Evolutionary conservation across 2,329 filamentous ascomycete species (phyloP), one percentile per base, ranked within the genome.

Genomic region (Exophiala oligosperma): DNA sequence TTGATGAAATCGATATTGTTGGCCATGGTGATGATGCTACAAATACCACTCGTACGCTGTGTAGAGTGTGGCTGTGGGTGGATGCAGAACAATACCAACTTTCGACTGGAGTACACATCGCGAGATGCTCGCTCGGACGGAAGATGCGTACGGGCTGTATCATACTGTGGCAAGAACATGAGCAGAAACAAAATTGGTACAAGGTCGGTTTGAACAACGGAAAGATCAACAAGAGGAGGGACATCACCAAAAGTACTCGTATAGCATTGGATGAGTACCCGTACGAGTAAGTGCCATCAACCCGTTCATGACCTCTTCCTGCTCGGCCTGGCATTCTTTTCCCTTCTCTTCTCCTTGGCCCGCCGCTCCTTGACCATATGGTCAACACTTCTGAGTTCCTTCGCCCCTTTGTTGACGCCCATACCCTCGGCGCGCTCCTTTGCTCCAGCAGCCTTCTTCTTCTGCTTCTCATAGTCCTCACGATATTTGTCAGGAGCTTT

Each of bases 401-500:
- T 57, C 4, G 28, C 32, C 2, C 52, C 50, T 43, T 48, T 53
- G 4, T 28, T 32, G 37, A 56, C 57, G 21, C 64, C 59, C 63
- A 69, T 69, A 2, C 64, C 66, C 28, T 69, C 56, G 54, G 70
- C 66, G 21, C 72, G 92, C 79, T 97, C 90, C 76, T 89, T 89
- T 47, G 93, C 92, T 71, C 92, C 92, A 14, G 86, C 85, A 17
- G 94, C 88, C 70, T 91, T 87, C 86, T 92, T 92, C 86, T 94
- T 96, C 77, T 90, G 87, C 71, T 87, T 86, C 64, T 95, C 81
- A 76, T 90, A 99, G 76, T 99, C 93, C 73, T 93, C 92, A 61
- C 94, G 84, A 74, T 84, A 93, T 77, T 90, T 93, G 79, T 99
- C 94, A 6, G 94, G 92, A 68, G 91, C 86, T 81, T 97, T 97